Conservation (phyloP, 2,329 filamentous ascomycete genomes). For the Sphaerulina populicola region DNA sequence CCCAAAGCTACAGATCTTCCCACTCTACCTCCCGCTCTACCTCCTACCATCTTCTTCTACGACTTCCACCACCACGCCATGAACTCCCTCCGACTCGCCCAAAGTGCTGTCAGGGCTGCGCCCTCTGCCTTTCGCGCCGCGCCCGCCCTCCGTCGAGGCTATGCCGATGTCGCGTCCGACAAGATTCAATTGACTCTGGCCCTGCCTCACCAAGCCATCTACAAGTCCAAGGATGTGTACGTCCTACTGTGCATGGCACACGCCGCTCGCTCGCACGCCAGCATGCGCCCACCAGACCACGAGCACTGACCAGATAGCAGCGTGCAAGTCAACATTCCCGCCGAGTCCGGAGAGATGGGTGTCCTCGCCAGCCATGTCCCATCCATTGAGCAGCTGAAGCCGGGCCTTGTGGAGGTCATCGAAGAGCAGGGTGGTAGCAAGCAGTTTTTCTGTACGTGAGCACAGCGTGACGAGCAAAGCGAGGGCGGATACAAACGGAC, state of each 20-base stretch:
- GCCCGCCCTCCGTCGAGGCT: constrained; percentile 82
- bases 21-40: too few species aligned
- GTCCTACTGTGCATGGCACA: constrained; percentile 31
- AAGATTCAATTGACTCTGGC: constrained; percentile 94
- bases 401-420: constrained; percentile 86
- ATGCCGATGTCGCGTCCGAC: constrained; percentile 55
- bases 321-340: constrained; percentile 97
- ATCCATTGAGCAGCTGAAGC: constrained; percentile 97
- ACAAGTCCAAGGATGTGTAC: constrained; percentile 64
- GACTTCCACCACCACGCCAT: constrained; percentile 47
- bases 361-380: constrained; percentile 98
- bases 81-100: constrained; percentile 90
- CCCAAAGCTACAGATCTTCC: too few species aligned
- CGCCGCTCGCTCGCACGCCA: neutral
- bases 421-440: constrained; percentile 87
- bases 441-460: constrained; percentile 89
- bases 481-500: neutral
- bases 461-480: neutral
- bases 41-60: constrained; percentile 1
- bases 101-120: constrained; percentile 76
- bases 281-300: constrained; percentile 3
- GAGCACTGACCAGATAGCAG: constrained; percentile 41
- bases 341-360: constrained; percentile 98
- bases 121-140: constrained; percentile 63
- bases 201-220: constrained; percentile 84